Evolutionary conservation across 1,284 basidiomycete genomes (phyloP), one percentile per base, ranked within the genome.

Genomic region (Ceratobasidium sp.): DNA sequence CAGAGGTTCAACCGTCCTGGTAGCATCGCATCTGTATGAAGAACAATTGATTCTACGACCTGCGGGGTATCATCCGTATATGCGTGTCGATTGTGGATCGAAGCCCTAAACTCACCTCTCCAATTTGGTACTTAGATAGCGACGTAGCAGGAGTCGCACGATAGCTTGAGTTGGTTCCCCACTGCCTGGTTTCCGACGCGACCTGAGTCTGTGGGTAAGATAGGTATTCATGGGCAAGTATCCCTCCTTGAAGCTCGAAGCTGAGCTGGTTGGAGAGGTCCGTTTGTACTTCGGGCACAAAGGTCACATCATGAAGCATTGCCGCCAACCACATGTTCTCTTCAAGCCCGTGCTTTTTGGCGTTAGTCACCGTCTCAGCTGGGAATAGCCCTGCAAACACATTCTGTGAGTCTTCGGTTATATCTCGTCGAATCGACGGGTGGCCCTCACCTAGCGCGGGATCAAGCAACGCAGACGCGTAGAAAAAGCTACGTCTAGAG

Each of bases 251-350:
- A 26, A 67, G 35, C 63, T 67, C 49, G 30, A 67, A 67, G 50
- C 63, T 67, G 23, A 67, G 63, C 35, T 67, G 63, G 21, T 54
- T 67, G 8, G 46, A 47, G 1, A 67, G 63, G 49, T 67, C 49
- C 38, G 41, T 35, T 26, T 67, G 63, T 14, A 67, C 50, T 18
- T 52, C 63, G 23, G 63, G 49, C 8, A 67, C 63, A 43, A 67
- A 35, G 13, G 49, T 54, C 5, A 67, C 63, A 44, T 67, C 63
- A 35, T 67, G 63, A 54, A 67, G 63, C 63, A 67, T 67, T 30
- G 63, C 63, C 14, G 63, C 63, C 9, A 67, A 26, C 63, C 63
- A 67, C 63, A 67, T 67, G 38, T 67, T 67, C 32, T 67, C 63
- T 43, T 67, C 63, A 14, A 67, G 47, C 4, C 63, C 63, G 21